A percentile compares a stretch with the other conserved stretches of the same genome.
These are phyloP conservation scores for Sugiyamaella neomexicana DNA, from an alignment of 1,139 yeast genomes.

Conservation along the genomic window DNA sequence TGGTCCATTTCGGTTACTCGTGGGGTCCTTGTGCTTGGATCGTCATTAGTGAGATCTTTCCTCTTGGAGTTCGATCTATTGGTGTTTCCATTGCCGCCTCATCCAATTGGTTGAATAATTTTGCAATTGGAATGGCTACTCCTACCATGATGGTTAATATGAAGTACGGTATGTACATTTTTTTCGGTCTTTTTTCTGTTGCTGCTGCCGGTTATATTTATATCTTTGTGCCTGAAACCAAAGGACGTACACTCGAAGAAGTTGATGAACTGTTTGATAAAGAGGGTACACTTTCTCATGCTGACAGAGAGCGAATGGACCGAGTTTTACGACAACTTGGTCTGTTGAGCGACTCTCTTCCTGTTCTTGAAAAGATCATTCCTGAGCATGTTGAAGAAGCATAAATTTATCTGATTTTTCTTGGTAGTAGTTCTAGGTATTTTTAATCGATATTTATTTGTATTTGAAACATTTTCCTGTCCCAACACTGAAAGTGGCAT, in stretches of 20 bases:
- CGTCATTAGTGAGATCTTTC: slow-evolving; percentile 57
- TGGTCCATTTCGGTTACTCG: slow-evolving; percentile 62
- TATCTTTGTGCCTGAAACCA: slow-evolving; percentile 69
- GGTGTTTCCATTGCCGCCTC: slow-evolving; percentile 60
- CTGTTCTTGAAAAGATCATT: slow-evolving; percentile 16
- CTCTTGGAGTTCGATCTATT: slow-evolving; percentile 56
- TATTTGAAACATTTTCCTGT: background rate
- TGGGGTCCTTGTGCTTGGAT: slow-evolving; percentile 67
- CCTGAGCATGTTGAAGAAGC: slow-evolving; percentile 19
- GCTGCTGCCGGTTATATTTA: slow-evolving; percentile 56
- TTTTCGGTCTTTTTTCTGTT: slow-evolving; percentile 60
- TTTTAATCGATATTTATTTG: background rate
- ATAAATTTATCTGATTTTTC: background rate
- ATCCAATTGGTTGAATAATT: slow-evolving; percentile 80
- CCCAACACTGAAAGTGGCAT: no score
- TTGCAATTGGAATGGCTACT: slow-evolving; percentile 67
- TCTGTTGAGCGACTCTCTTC: slow-evolving; percentile 22
- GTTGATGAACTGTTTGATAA: slow-evolving; percentile 51
- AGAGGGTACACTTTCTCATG: slow-evolving; percentile 13
- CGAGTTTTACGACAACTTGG: slow-evolving; percentile 27
- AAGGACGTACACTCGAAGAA: slow-evolving; percentile 73
- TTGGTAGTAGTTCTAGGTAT: background rate
- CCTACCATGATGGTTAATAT: slow-evolving; percentile 58
- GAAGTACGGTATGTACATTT: slow-evolving; percentile 57
- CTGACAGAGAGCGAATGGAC: slow-evolving; percentile 26